These are phyloP conservation scores for Aspergillus fumigatiaffinis DNA, from an alignment of 2,329 filamentous ascomycete species.

Conservation along the genomic window DNA sequence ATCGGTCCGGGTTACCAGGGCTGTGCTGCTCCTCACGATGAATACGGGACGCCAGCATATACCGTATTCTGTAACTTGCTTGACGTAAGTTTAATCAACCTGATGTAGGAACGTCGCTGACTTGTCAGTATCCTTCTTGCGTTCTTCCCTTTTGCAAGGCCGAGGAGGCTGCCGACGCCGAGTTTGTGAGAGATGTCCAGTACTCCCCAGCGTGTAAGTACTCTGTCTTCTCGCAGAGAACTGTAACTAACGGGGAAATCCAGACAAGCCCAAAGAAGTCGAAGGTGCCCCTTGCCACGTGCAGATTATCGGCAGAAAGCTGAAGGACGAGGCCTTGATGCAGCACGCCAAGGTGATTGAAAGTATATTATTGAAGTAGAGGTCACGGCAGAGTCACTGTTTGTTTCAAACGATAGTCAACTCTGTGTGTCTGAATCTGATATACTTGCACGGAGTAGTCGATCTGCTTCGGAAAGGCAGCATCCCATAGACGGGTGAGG, in stretches of 20 bases:
- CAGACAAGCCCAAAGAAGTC: conserved; percentile 9
- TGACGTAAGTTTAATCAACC: conserved; percentile 14
- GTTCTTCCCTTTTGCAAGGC: conserved; percentile 20
- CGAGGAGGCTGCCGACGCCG: conserved; percentile 11
- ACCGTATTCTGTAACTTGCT: conserved; percentile 20
- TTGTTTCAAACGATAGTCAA: no score
- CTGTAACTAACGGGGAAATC: conserved; percentile 7
- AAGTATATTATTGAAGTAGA: conserved; percentile 1
- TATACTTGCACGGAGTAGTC: background rate
- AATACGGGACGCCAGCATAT: conserved; percentile 17
- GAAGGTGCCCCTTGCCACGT: conserved; percentile 22
- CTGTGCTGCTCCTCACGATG: conserved; percentile 20
- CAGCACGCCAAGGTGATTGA: conserved; percentile 17
- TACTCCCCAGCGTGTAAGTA: conserved; percentile 20
- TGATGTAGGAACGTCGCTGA: background rate
- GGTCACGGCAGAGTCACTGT: background rate
- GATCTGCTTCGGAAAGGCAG: background rate
- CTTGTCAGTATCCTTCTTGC: conserved; percentile 17
- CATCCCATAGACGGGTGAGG: no score
- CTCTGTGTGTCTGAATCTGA: no score
- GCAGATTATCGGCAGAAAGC: conserved; percentile 20
- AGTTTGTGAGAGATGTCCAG: conserved; percentile 15
- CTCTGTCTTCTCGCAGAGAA: no score
- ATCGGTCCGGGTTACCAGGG: conserved; percentile 20
- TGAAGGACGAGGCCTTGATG: conserved; percentile 19